Base-by-base conservation (phyloP, 2,329 filamentous ascomycete genomes). In the Colletotrichum sp. region DNA sequence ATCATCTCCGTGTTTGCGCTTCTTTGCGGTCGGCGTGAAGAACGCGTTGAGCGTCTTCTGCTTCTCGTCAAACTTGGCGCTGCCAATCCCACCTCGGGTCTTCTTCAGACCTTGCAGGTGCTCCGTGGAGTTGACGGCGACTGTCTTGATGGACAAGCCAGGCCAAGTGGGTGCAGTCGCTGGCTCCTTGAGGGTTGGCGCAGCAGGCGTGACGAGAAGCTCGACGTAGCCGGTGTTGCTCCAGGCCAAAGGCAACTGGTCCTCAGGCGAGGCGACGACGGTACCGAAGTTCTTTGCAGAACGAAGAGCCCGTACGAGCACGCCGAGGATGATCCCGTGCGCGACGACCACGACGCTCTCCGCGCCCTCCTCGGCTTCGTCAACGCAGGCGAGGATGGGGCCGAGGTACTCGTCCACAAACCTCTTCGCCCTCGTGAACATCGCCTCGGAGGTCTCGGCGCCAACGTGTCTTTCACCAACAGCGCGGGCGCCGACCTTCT, bases 41-140 rank as follows among this genome's bases (percentile, higher is more conserved):
- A 97, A 98, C 0, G 90, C 90, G 61, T 95, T 92, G 79, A 98
- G 90, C 22, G 90, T 95, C 81, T 90, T 93, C 83, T 98, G 96
- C 63, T 89, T 92, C 13, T 91, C 88, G 82, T 98, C 96, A 81
- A 95, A 93, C 72, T 90, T 89, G 52, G 94, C 90, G 79, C 94
- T 97, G 71, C 95, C 95, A 72, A 98, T 94, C 5, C 96, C 96
- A 34, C 95, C 95, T 28, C 93, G 88, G 11, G 95, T 96, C 83
- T 95, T 94, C 82, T 93, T 96, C 74, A 98, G 86, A 32, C 93
- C 92, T 60, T 87, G 85, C 4, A 98, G 89, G 84, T 98, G 96
- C 6, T 91, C 89, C 75, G 91, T 89, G 77, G 90, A 91, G 82
- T 98, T 96, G 77, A 95, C 88, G 7, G 87, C 87, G 61, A 90